These are phyloP conservation scores for Boletus vinaceobasis DNA, from an alignment of 768 basidiomycete genomes.

Conservation along the genomic window DNA sequence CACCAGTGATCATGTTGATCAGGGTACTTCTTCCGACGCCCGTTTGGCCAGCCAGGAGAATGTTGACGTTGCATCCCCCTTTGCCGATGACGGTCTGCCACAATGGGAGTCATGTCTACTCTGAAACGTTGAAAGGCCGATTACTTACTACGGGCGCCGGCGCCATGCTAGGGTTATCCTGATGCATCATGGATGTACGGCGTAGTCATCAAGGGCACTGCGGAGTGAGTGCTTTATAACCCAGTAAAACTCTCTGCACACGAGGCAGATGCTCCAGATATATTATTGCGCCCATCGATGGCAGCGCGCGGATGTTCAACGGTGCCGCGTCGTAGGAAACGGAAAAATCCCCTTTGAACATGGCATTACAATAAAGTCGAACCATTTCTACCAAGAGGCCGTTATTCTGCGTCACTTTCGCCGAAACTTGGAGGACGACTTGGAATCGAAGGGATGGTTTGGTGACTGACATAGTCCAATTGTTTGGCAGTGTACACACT, in stretches of 20 bases:
- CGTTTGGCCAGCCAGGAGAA: constrained; percentile 27
- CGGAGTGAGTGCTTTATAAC: constrained; percentile 2
- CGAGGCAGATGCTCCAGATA: constrained; percentile 23
- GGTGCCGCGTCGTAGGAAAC: neutral
- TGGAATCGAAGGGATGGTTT: neutral
- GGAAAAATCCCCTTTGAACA: neutral
- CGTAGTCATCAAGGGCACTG: constrained; percentile 2
- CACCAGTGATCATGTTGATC: constrained; percentile 26
- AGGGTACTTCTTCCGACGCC: constrained; percentile 29
- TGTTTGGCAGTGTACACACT: too few relatives aligned
- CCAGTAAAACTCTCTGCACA: constrained; percentile 2
- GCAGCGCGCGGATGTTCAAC: neutral
- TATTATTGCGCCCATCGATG: constrained; percentile 4
- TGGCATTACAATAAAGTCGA: neutral
- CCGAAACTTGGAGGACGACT: neutral
- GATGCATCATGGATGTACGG: neutral
- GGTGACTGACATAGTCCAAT: neutral
- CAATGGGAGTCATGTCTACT: neutral
- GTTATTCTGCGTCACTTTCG: neutral
- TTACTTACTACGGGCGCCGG: constrained; percentile 11
- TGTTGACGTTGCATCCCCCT: neutral
- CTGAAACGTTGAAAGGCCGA: neutral
- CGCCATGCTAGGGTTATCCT: neutral
- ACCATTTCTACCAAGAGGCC: neutral
- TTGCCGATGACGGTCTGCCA: neutral